A percentile compares a stretch with the other conserved stretches of the same genome.
Conservation (phyloP, 495 filamentous ascomycete genomes). For the Aspergillus coremiiformis region DNA sequence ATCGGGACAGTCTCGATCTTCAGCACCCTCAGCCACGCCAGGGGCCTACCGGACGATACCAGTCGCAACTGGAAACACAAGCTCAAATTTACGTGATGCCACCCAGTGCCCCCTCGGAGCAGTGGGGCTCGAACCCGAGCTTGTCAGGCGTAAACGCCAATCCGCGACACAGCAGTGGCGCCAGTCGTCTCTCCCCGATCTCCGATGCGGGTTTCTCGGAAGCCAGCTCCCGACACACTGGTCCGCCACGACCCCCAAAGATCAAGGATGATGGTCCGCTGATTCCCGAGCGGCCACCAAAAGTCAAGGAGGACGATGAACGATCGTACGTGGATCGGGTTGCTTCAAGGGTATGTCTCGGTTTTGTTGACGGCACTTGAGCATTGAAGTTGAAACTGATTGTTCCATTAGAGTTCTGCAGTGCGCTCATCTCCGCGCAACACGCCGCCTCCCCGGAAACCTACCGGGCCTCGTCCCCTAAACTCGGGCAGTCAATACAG, state of each 20-base stretch:
- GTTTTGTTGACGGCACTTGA: background rate
- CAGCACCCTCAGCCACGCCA: slow-evolving; percentile 86
- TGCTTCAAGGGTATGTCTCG: slow-evolving; percentile 31
- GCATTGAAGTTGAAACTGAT: background rate
- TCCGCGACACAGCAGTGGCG: slow-evolving; percentile 37
- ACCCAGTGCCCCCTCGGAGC: slow-evolving; percentile 61
- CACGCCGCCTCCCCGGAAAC: slow-evolving; percentile 44
- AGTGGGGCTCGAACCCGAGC: slow-evolving; percentile 61
- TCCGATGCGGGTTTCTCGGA: slow-evolving; percentile 47
- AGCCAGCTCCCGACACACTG: slow-evolving; percentile 26
- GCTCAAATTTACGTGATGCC: slow-evolving; percentile 63
- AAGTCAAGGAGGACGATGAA: slow-evolving; percentile 33
- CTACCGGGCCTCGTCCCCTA: slow-evolving; percentile 48
- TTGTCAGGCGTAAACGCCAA: slow-evolving; percentile 35
- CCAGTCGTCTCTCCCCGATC: slow-evolving; percentile 45
- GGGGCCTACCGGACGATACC: slow-evolving; percentile 74
- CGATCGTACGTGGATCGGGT: slow-evolving; percentile 38
- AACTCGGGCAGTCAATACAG: slow-evolving; percentile 40
- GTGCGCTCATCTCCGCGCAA: slow-evolving; percentile 34
- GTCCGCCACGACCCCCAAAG: slow-evolving; percentile 47
- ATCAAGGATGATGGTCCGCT: slow-evolving; percentile 46
- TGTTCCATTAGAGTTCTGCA: slow-evolving; percentile 28
- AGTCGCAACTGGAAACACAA: slow-evolving; percentile 70
- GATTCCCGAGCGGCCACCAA: slow-evolving; percentile 41
- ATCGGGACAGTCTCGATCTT: slow-evolving; percentile 81